phyloP scores from a whole-genome alignment of 2,329 filamentous ascomycete species.

The Aspergillus tamarii region DNA sequence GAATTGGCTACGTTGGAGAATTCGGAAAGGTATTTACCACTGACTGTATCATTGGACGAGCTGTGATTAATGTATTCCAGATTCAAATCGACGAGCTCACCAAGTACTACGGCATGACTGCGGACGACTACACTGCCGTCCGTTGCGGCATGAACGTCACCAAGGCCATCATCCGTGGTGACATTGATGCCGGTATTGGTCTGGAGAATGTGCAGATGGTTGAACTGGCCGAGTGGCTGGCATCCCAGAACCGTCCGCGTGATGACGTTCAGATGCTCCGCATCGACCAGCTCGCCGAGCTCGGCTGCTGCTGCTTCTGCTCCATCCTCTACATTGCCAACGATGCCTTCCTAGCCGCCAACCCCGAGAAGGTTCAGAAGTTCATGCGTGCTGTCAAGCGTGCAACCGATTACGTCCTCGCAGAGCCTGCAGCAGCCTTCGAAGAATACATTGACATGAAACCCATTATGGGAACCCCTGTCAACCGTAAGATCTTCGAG shows the following conservation, averaged over 20 bases:
- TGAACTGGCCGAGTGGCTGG: conserved; percentile 76
- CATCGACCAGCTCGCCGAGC: conserved; percentile 77
- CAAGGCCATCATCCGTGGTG: conserved; percentile 72
- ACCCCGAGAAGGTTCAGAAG: conserved; percentile 66
- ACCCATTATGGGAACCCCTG: conserved; percentile 66
- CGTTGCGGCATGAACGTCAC: conserved; percentile 82
- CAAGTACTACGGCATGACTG: conserved; percentile 74
- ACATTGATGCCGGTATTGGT: conserved; percentile 75
- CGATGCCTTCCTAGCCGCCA: conserved; percentile 67
- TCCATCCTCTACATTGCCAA: conserved; percentile 81
- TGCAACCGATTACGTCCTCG: conserved; percentile 72
- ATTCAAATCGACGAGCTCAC: conserved; percentile 83
- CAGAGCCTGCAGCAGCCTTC: conserved; percentile 65
- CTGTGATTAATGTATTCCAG: conserved; percentile 36
- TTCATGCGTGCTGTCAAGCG: conserved; percentile 75
- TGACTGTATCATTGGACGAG: not conserved
- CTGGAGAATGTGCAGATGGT: conserved; percentile 85
- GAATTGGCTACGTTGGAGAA: conserved; percentile 78
- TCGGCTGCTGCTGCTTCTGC: conserved; percentile 85
- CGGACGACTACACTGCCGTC: conserved; percentile 73
- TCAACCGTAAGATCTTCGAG: conserved; percentile 81
- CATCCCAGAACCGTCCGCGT: conserved; percentile 62
- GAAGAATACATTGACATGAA: conserved; percentile 73
- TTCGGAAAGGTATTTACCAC: conserved; percentile 63
- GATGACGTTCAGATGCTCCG: conserved; percentile 77